Conservation (phyloP, 441 rosid species). For the Populus tomentosa region DNA sequence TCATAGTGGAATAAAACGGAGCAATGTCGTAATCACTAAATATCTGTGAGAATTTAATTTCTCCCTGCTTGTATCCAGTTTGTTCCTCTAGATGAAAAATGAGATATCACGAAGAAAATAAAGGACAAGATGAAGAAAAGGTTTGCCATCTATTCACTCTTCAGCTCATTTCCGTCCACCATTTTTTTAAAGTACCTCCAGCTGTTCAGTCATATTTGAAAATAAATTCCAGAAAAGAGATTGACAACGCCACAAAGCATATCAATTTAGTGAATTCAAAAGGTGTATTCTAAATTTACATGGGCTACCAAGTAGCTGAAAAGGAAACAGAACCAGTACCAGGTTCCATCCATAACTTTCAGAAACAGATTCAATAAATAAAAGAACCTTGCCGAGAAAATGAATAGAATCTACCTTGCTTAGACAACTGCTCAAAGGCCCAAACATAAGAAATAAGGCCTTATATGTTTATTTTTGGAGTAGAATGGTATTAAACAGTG, state of each 20-base stretch:
- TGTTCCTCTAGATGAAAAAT: too few relatives aligned
- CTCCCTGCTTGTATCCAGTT: background rate
- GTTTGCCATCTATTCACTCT: background rate
- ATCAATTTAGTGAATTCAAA: background rate
- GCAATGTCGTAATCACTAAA: background rate
- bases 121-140: background rate
- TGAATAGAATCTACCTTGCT: background rate
- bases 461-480: background rate
- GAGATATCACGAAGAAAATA: background rate
- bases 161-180: background rate
- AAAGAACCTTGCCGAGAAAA: background rate
- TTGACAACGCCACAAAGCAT: background rate
- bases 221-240: background rate
- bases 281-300: background rate
- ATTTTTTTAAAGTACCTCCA: background rate
- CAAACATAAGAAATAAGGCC: background rate
- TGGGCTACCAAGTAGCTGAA: background rate
- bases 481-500: background rate
- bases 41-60: background rate
- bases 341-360: background rate
- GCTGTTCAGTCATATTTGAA: background rate
- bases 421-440: background rate
- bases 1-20: background rate
- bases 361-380: background rate
- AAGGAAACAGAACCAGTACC: background rate